These are phyloP conservation scores for Onygena corvina DNA, from an alignment of 2,329 filamentous ascomycete genomes.

Conservation along the genomic window DNA sequence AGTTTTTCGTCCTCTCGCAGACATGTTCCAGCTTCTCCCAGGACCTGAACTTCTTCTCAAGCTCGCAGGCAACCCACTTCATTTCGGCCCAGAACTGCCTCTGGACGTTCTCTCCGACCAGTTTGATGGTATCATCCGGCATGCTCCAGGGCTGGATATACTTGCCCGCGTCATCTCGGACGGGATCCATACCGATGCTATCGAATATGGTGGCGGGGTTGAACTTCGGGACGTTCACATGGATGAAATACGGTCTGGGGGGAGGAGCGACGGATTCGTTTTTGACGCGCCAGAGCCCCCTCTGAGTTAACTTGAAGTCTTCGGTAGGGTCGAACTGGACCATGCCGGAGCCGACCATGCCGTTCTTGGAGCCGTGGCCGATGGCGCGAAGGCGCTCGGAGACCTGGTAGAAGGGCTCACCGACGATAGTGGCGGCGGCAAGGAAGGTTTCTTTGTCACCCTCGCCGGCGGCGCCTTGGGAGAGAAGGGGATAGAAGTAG, in stretches of 20 bases:
- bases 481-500: conserved; percentile 37
- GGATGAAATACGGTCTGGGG: conserved; percentile 30
- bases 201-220: conserved; percentile 29
- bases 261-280: conserved; percentile 21
- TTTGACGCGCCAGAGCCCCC: conserved; percentile 21
- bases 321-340: conserved; percentile 28
- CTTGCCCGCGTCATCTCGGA: conserved; percentile 23
- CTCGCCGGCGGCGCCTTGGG: conserved; percentile 38
- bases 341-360: conserved; percentile 30
- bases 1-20: conserved; percentile 25
- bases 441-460: conserved; percentile 44
- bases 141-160: conserved; percentile 26
- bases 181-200: conserved; percentile 21
- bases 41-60: conserved; percentile 24
- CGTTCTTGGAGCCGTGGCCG: conserved; percentile 21
- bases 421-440: conserved; percentile 32
- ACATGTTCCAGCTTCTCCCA: conserved; percentile 26
- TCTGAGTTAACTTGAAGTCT: conserved; percentile 20
- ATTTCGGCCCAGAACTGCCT: conserved; percentile 31
- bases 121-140: conserved; percentile 21
- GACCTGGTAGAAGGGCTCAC: conserved; percentile 34
- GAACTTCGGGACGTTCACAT: conserved; percentile 32
- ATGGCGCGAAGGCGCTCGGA: conserved; percentile 26
- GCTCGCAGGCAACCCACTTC: conserved; percentile 28
- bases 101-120: conserved; percentile 29